Base-by-base conservation (phyloP, 352 stramenopile species). In the Nannochloropsis limnetica region DNA sequence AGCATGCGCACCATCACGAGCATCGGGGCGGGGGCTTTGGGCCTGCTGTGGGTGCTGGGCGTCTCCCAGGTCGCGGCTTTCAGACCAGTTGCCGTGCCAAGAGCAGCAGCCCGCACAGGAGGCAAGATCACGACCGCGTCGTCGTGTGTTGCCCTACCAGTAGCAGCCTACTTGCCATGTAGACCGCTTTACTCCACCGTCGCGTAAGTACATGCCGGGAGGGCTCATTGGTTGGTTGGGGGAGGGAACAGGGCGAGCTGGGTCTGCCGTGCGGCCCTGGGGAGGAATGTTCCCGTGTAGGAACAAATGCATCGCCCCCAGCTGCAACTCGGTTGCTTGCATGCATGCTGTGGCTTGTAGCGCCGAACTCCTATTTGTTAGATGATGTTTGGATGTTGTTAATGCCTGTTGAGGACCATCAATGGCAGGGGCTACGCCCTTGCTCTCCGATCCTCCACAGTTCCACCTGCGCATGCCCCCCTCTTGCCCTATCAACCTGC, bases 51-150 rank as follows among this genome's bases (percentile, higher is more conserved):
- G 61, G 15, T 74, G 61, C 25, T 29, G 61, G 14, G 61, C 61
- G n/a, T 74, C n/a, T 29, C n/a, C n/a, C 61, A 74, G 61, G 61
- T 74, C 2, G 61, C 20, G 9, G 61, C 61, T 11, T 74, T 74
- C 61, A 74, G 61, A 31, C 61, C 61, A 29, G n/a, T 74, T 74
- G 61, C n/a, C n/a, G 20, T 74, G 61, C 61, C 20, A 74, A 29
- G 61, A 29, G 61, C 61, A 31, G 5, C 61, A 14, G 37, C 37
- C 37, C 11, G 37, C 37, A 49, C 37, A 49, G 37, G 37, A 49
- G 37, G 37, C 37, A 49, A 17, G 37, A 49, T 49, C 37, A 49
- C 37, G 37, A 49, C 37, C 37, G 37, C 37, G 0, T 49, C 37
- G 2, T 49, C 37, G 37, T 49, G 37, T 49, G 37, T 49, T 14